Percentiles rank a stretch among this genome's conserved stretches.
Conservation (phyloP, 129 eudicot species). For the Ambrosia artemisiifolia region DNA sequence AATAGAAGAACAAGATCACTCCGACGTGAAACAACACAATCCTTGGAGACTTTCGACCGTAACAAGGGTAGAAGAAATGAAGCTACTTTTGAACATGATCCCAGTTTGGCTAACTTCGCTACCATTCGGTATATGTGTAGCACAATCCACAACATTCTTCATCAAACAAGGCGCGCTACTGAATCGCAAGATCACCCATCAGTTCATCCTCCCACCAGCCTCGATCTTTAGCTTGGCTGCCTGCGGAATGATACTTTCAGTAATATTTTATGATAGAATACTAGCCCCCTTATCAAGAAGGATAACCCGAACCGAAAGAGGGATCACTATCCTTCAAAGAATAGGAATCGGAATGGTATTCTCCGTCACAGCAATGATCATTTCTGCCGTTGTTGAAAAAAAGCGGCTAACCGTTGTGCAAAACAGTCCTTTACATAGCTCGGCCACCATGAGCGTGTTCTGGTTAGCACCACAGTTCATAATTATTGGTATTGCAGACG, state of each 20-base stretch:
- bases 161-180: constrained; percentile 65
- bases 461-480: constrained; percentile 82
- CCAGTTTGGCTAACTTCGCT: constrained; percentile 78
- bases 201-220: constrained; percentile 71
- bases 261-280: constrained; percentile 51
- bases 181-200: constrained; percentile 40
- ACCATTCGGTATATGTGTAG: constrained; percentile 59
- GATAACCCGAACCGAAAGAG: constrained; percentile 65
- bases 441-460: constrained; percentile 54
- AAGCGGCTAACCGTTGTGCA: constrained; percentile 41
- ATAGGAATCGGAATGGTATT: constrained; percentile 77
- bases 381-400: constrained; percentile 62
- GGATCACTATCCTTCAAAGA: constrained; percentile 64
- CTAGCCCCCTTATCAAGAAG: constrained; percentile 56
- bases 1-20: constrained; percentile 32
- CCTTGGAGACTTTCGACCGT: constrained; percentile 81
- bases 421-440: constrained; percentile 30
- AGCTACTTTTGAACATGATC: constrained; percentile 62
- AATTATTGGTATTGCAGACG: constrained; percentile 62
- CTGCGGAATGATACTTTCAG: constrained; percentile 50
- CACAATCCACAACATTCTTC: constrained; percentile 76
- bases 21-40: constrained; percentile 22
- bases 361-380: constrained; percentile 47
- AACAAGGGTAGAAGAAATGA: constrained; percentile 72
- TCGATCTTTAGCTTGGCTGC: constrained; percentile 57